Percentiles rank a stretch among this genome's conserved stretches.
phyloP scores from a whole-genome alignment of 345 rosid species.

The Citrus sp. region DNA sequence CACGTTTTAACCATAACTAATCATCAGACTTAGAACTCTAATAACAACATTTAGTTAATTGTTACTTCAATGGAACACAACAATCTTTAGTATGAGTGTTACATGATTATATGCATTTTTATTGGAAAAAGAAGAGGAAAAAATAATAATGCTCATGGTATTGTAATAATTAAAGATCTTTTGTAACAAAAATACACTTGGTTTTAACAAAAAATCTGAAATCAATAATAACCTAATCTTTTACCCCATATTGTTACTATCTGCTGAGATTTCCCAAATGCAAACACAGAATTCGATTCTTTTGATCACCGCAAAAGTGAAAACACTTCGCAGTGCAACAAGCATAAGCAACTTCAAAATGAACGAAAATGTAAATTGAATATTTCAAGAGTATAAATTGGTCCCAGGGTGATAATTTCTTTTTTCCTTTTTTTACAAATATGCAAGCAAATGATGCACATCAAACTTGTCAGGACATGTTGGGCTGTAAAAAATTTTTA shows the following conservation, averaged over 20 bases:
- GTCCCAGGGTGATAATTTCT: not conserved
- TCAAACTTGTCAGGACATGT: not conserved
- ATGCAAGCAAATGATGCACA: conserved; percentile 4
- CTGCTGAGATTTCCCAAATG: not conserved
- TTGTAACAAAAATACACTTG: no score
- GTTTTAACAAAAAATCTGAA: no score
- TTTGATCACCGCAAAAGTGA: not conserved
- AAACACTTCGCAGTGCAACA: not conserved
- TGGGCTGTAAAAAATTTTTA: conserved; percentile 6
- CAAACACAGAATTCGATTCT: not conserved
- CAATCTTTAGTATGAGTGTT: no score
- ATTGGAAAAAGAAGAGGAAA: no score
- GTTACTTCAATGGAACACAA: no score
- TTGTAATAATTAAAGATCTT: no score
- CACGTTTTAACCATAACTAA: no score
- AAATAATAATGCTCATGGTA: no score
- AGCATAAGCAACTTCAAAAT: not conserved
- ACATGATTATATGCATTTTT: no score
- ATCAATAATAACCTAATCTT: no score
- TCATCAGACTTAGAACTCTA: no score
- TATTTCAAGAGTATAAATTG: not conserved
- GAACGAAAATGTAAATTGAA: not conserved
- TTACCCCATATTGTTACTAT: not conserved
- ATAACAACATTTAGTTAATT: no score
- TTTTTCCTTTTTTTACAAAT: not conserved